Conservation (phyloP, 2,329 filamentous ascomycete genomes). For the Pochonia chlamydosporia region DNA sequence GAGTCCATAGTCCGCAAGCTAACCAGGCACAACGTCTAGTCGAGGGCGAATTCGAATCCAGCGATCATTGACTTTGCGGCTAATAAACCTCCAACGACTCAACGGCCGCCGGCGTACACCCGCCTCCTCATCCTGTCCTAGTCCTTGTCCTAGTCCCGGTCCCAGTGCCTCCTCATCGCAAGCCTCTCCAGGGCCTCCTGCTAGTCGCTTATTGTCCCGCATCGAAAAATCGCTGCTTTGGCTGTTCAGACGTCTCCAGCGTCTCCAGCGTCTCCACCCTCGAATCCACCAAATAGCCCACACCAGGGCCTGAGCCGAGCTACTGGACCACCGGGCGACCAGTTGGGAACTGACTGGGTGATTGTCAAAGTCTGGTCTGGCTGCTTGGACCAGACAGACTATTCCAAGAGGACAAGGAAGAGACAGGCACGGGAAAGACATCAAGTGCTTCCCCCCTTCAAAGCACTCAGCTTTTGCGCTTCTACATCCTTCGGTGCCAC, state of each 20-base stretch:
- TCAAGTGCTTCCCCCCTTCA: not conserved
- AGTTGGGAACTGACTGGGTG: too few relatives aligned
- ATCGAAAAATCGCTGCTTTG: not conserved
- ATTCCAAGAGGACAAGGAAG: not conserved
- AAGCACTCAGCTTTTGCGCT: not conserved
- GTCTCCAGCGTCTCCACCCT: conserved; percentile 5
- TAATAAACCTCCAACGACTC: not conserved
- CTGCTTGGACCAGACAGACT: too few relatives aligned
- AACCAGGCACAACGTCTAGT: not conserved
- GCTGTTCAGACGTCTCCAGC: not conserved
- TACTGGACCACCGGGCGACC: not conserved
- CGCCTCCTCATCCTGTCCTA: too few relatives aligned
- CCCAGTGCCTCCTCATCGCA: not conserved
- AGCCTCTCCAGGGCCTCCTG: not conserved
- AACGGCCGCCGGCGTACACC: not conserved
- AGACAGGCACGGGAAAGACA: not conserved
- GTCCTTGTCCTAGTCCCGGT: too few relatives aligned
- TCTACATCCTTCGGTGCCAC: not conserved
- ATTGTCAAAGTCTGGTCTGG: not conserved
- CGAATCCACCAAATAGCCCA: not conserved
- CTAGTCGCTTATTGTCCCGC: not conserved
- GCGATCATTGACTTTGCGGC: not conserved
- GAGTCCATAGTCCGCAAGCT: not conserved
- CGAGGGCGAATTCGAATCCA: not conserved
- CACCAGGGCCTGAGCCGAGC: not conserved